Conservation (phyloP, 768 basidiomycete genomes). For the Goffeauzyma gilvescens region DNA sequence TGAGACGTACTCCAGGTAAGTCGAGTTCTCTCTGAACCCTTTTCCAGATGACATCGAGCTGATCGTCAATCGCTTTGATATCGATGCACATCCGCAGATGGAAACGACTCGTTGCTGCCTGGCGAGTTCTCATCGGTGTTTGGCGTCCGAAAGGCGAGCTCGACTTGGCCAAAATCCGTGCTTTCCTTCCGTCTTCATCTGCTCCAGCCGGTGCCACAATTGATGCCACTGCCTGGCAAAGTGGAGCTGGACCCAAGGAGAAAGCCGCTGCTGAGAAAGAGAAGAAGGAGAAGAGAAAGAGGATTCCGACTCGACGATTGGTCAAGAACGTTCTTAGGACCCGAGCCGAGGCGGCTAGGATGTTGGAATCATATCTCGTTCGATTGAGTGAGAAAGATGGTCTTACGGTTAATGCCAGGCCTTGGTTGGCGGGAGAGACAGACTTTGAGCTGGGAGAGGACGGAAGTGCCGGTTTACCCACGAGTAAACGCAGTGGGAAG, state of each 20-base stretch:
- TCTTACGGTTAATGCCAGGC: slow-evolving; percentile 35
- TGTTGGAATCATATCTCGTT: slow-evolving; percentile 53
- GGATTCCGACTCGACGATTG: slow-evolving; percentile 58
- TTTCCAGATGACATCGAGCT: too few relatives aligned
- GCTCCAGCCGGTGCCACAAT: slow-evolving; percentile 14
- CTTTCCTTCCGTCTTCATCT: slow-evolving; percentile 26
- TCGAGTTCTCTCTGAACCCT: too few relatives aligned
- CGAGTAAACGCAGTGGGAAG: slow-evolving; percentile 38
- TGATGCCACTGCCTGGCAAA: slow-evolving; percentile 12
- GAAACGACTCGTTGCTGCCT: slow-evolving; percentile 76
- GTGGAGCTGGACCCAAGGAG: slow-evolving; percentile 7
- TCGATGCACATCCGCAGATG: slow-evolving; percentile 40
- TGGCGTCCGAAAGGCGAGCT: slow-evolving; percentile 78
- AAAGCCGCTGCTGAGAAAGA: slow-evolving; percentile 14
- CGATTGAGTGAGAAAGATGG: slow-evolving; percentile 35
- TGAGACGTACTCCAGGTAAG: slow-evolving; percentile 64
- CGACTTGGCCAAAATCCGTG: slow-evolving; percentile 52
- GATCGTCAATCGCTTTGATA: slow-evolving; percentile 1
- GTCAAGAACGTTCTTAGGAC: slow-evolving; percentile 75
- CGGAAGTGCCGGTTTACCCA: slow-evolving; percentile 20
- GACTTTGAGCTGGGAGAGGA: slow-evolving; percentile 35
- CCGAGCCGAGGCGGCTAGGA: slow-evolving; percentile 61
- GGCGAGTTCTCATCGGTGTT: slow-evolving; percentile 86
- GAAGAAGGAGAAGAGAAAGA: slow-evolving; percentile 21
- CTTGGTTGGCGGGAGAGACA: slow-evolving; percentile 26